Evolutionary conservation across 805 yeast species (phyloP).

Genomic region (Metschnikowia continentalis): DNA sequence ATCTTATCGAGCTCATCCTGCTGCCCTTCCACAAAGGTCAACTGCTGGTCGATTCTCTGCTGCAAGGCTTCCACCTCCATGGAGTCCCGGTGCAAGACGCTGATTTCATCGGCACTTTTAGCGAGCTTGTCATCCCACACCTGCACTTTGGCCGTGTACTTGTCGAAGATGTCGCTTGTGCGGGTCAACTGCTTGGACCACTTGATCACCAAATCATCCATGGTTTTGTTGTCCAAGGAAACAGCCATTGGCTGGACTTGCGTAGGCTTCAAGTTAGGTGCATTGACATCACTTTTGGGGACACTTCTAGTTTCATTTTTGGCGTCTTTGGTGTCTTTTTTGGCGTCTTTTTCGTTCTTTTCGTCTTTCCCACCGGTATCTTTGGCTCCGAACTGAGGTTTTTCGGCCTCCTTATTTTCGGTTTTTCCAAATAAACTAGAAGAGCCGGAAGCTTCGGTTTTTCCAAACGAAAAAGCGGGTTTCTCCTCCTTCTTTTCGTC

Average conservation of each 20-base stretch:
- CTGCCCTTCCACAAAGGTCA: constrained; percentile 82
- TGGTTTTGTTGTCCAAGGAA: constrained; percentile 81
- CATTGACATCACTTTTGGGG: constrained; percentile 10
- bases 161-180: constrained; percentile 68
- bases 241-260: constrained; percentile 63
- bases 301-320: constrained; percentile 15
- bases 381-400: constrained; percentile 16
- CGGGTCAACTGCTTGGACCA: constrained; percentile 86
- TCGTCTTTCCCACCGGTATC: constrained; percentile 4
- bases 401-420: constrained; percentile 14
- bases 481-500: constrained; percentile 9
- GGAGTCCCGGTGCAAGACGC: constrained; percentile 72
- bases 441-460: too few species aligned
- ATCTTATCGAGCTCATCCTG: constrained; percentile 86
- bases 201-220: constrained; percentile 86
- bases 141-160: constrained; percentile 68
- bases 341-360: constrained; percentile 21
- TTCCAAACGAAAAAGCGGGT: constrained; percentile 8
- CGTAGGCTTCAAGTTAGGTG: constrained; percentile 43
- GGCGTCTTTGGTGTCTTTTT: not conserved
- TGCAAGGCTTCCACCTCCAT: constrained; percentile 82
- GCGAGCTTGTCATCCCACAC: constrained; percentile 85
- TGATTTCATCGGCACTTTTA: constrained; percentile 79
- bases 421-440: constrained; percentile 13
- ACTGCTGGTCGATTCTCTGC: constrained; percentile 78